A percentile compares a stretch with the other conserved stretches of the same genome.
phyloP scores from a whole-genome alignment of 2,329 filamentous ascomycete species.

The Taxawa tesnikishii region DNA sequence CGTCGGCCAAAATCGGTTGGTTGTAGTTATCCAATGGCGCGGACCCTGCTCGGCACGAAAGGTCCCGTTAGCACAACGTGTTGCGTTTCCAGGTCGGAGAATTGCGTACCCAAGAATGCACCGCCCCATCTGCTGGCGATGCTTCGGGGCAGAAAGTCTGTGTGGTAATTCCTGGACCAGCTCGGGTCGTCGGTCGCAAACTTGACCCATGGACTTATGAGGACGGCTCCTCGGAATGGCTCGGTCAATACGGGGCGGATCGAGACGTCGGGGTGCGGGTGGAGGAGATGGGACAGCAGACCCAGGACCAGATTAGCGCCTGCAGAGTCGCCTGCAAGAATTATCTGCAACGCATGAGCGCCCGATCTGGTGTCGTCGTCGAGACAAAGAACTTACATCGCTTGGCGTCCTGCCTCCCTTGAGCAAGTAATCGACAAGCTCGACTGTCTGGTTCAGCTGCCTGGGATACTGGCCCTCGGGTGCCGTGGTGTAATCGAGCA shows the following conservation, averaged over 20 bases:
- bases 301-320: conserved; percentile 36
- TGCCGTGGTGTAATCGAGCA: conserved; percentile 48
- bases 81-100: too few relatives aligned
- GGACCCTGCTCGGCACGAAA: conserved; percentile 6
- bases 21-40: conserved; percentile 36
- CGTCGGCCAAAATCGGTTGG: conserved; percentile 35
- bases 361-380: conserved; percentile 4
- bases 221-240: conserved; percentile 36
- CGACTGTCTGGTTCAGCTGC: conserved; percentile 34
- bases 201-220: conserved; percentile 47
- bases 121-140: conserved; percentile 33
- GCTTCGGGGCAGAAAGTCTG: conserved; percentile 35
- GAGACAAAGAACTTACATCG: conserved; percentile 15
- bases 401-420: conserved; percentile 22
- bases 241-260: conserved; percentile 23
- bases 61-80: too few relatives aligned
- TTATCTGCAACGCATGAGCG: conserved; percentile 19
- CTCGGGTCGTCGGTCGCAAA: conserved; percentile 34
- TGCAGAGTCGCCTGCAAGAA: conserved; percentile 41
- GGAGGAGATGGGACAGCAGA: conserved; percentile 38
- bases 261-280: conserved; percentile 43
- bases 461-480: conserved; percentile 34
- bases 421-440: conserved; percentile 30
- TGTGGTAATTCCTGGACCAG: conserved; percentile 33
- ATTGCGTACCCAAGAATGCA: conserved; percentile 31